Evolutionary conservation across 2,329 filamentous ascomycete genomes (phyloP).

Genomic region (Scopulariopsis brevicaulis): DNA sequence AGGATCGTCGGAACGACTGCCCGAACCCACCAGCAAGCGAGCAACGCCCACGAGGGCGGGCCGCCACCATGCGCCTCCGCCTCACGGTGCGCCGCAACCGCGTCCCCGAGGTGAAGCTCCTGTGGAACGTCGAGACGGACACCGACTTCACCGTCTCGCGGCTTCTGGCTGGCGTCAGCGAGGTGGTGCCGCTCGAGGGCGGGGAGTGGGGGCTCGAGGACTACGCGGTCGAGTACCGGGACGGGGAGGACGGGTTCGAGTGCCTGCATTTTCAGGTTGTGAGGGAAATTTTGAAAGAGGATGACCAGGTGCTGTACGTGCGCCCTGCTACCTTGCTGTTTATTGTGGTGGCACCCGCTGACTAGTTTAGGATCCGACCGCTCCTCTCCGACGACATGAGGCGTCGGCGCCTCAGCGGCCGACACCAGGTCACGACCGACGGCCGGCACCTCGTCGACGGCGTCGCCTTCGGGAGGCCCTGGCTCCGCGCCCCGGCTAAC

Average conservation of each 20-base stretch:
- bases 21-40: background rate
- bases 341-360: background rate
- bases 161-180: slow-evolving; percentile 68
- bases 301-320: slow-evolving; percentile 70
- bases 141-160: slow-evolving; percentile 60
- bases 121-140: slow-evolving; percentile 53
- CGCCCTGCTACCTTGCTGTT: background rate
- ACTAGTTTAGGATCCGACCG: slow-evolving; percentile 55
- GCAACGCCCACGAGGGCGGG: background rate
- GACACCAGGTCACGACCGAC: slow-evolving; percentile 68
- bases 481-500: slow-evolving; percentile 44
- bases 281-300: slow-evolving; percentile 59
- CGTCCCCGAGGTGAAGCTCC: slow-evolving; percentile 58
- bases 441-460: slow-evolving; percentile 80
- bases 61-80: slow-evolving; percentile 52
- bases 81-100: slow-evolving; percentile 62
- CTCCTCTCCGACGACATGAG: slow-evolving; percentile 65
- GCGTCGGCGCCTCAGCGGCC: slow-evolving; percentile 60
- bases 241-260: slow-evolving; percentile 54
- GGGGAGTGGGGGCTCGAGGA: slow-evolving; percentile 80
- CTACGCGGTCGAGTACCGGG: slow-evolving; percentile 67
- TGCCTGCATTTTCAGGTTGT: slow-evolving; percentile 77
- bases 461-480: slow-evolving; percentile 68
- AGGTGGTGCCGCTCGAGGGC: slow-evolving; percentile 70
- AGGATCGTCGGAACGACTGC: too few relatives aligned